phyloP scores from a whole-genome alignment of 2,329 filamentous ascomycete species.

The Colletotrichum shisoi region DNA sequence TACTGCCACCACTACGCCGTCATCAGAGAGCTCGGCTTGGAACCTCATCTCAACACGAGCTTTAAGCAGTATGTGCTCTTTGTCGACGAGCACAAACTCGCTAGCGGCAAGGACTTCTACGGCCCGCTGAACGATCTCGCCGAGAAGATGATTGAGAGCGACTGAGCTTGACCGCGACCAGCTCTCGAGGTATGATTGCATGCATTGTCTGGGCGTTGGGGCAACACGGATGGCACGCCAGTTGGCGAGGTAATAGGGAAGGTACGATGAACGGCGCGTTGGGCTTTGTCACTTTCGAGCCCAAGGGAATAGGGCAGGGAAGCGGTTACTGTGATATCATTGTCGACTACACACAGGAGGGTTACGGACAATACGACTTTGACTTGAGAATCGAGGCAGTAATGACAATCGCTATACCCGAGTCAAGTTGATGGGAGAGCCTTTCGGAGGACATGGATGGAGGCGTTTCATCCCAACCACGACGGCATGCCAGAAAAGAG shows the following conservation, averaged over 20 bases:
- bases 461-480: constrained; percentile 7
- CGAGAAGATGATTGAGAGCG: constrained; percentile 95
- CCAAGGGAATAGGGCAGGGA: constrained; percentile 9
- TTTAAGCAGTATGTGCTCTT: constrained; percentile 99
- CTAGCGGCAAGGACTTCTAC: constrained; percentile 96
- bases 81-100: constrained; percentile 93
- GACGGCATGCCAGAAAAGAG: constrained; percentile 11
- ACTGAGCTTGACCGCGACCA: constrained; percentile 59
- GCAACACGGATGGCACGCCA: constrained; percentile 23
- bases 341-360: constrained; percentile 35
- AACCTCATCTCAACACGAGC: constrained; percentile 97
- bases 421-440: background rate
- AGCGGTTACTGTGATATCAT: constrained; percentile 38
- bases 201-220: constrained; percentile 39
- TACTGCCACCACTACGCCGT: constrained; percentile 99
- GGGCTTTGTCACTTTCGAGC: constrained; percentile 23
- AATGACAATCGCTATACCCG: background rate
- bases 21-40: constrained; percentile 90
- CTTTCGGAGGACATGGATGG: background rate
- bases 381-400: constrained; percentile 23
- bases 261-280: constrained; percentile 27
- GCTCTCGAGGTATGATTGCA: constrained; percentile 11
- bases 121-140: constrained; percentile 94
- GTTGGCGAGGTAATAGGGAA: constrained; percentile 30
- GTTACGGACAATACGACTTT: constrained; percentile 20